Percentiles rank a stretch among this genome's conserved stretches.
These are phyloP conservation scores for Barbarea vulgaris DNA, from an alignment of 345 rosid genomes.

Conservation along the genomic window DNA sequence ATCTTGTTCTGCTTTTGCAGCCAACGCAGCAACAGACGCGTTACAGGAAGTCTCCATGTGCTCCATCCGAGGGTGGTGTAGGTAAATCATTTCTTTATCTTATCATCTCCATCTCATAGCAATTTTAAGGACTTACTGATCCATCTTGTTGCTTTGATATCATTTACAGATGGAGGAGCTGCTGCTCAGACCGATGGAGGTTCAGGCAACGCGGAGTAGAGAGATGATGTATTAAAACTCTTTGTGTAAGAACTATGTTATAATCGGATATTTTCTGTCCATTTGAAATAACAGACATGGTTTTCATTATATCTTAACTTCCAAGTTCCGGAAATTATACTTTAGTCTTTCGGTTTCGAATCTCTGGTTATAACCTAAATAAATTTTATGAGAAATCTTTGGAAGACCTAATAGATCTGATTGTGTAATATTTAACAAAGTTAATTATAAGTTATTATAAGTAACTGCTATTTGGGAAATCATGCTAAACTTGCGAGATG, in stretches of 20 bases:
- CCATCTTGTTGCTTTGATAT: neutral
- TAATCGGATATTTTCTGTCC: conserved; percentile 22
- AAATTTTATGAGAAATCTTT: neutral
- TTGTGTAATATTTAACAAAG: neutral
- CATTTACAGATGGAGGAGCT: conserved; percentile 61
- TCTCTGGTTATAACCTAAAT: neutral
- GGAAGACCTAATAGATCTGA: neutral
- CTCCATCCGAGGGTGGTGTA: conserved; percentile 82
- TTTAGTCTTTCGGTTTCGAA: neutral
- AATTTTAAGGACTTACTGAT: neutral
- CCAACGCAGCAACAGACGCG: conserved; percentile 98
- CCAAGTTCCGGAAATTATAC: neutral
- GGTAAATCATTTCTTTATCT: conserved; percentile 49
- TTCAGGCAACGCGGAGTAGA: conserved; percentile 41
- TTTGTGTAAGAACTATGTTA: conserved; percentile 37
- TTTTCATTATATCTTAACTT: conserved; percentile 23
- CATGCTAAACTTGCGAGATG: neutral
- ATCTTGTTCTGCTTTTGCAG: conserved; percentile 42
- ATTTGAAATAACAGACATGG: conserved; percentile 22
- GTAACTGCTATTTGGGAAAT: neutral
- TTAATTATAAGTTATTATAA: conserved; percentile 1
- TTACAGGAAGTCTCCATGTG: conserved; percentile 91
- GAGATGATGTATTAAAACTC: conserved; percentile 14
- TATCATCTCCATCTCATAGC: neutral
- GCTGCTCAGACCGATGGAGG: conserved; percentile 64